phyloP scores from a whole-genome alignment of 805 yeast genomes.

The Candida chilensis region DNA sequence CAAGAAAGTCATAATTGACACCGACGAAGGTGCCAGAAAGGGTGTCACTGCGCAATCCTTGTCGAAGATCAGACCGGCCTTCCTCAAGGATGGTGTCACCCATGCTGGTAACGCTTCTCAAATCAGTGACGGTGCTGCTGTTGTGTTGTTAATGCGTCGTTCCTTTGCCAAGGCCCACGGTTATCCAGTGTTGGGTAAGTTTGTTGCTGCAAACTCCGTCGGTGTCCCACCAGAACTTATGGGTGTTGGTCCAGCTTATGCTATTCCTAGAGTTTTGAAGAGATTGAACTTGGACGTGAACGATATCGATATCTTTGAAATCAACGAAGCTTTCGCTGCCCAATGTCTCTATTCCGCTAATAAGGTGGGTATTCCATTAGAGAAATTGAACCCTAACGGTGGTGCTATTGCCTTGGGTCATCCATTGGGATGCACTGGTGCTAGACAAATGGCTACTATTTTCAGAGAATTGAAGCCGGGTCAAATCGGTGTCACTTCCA shows the following conservation, averaged over 20 bases:
- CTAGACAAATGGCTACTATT: constrained; percentile 87
- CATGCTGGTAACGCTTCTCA: constrained; percentile 97
- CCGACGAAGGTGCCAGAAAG: constrained; percentile 86
- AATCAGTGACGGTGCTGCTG: constrained; percentile 94
- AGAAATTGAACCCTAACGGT: constrained; percentile 74
- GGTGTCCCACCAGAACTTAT: constrained; percentile 97
- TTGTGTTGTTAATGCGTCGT: constrained; percentile 76
- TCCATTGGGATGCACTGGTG: constrained; percentile 73
- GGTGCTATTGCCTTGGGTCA: constrained; percentile 97
- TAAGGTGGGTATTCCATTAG: constrained; percentile 53
- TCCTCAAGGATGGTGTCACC: constrained; percentile 74
- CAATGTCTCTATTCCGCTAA: constrained; percentile 77
- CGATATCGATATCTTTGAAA: constrained; percentile 74
- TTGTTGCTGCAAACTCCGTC: constrained; percentile 65
- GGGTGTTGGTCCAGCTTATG: constrained; percentile 98
- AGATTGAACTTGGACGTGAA: constrained; percentile 47
- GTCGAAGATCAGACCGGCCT: constrained; percentile 77
- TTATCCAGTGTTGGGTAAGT: constrained; percentile 71
- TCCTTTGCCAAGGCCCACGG: constrained; percentile 71
- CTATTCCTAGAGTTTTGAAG: constrained; percentile 77
- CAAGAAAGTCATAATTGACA: constrained; percentile 36
- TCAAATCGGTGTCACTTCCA: constrained; percentile 83
- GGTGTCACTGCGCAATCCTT: constrained; percentile 77
- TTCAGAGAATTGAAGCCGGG: constrained; percentile 72
- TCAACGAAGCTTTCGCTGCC: constrained; percentile 96